Evolutionary conservation across 1,284 basidiomycete species (phyloP).

Genomic region (Pseudozyma pruni): DNA sequence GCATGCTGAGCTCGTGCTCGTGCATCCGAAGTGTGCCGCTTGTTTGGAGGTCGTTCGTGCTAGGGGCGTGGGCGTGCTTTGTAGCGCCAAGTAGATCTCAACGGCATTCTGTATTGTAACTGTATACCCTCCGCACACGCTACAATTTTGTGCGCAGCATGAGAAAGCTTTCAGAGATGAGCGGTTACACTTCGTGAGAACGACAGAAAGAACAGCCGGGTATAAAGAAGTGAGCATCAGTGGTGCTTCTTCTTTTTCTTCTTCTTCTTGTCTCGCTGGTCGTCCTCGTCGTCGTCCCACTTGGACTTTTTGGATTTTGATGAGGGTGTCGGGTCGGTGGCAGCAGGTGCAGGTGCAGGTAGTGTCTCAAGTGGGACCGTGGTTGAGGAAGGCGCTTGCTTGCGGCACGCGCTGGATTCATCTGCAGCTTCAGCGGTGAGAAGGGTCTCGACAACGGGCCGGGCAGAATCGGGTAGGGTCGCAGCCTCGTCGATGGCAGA

Average conservation of each 20-base stretch:
- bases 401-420: no score
- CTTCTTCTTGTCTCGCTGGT: conserved; percentile 7
- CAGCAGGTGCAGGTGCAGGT: neutral
- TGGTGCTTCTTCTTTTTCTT: conserved; percentile 26
- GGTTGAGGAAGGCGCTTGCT: no score
- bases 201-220: neutral
- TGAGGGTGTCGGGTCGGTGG: neutral
- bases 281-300: conserved; percentile 25
- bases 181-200: no score
- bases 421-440: no score
- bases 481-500: no score
- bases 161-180: no score
- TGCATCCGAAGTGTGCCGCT: conserved; percentile 35
- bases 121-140: neutral
- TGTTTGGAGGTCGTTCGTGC: conserved; percentile 31
- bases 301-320: conserved; percentile 24
- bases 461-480: no score
- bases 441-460: no score
- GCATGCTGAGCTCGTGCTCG: conserved; percentile 35
- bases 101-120: conserved; percentile 1
- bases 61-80: conserved; percentile 44
- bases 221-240: neutral
- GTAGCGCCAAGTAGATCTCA: conserved; percentile 6
- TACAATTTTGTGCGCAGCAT: no score
- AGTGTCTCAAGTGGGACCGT: neutral